Evolutionary conservation across 2,329 filamentous ascomycete species (phyloP).

Genomic region (Corynespora cassiicola): DNA sequence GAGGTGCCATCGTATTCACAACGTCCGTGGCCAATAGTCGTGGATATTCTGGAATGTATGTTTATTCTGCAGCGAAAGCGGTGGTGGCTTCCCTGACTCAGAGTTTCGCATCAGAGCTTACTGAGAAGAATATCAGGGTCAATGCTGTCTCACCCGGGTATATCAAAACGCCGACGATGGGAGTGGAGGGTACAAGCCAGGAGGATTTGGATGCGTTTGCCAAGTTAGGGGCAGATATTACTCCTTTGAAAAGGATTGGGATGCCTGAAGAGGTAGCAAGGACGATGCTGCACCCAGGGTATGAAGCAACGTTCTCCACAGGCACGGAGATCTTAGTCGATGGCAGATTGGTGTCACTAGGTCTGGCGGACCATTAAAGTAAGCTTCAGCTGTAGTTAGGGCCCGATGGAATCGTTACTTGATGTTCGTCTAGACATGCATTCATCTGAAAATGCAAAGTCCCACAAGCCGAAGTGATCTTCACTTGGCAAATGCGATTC

Average conservation of each 20-base stretch:
- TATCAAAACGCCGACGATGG: conserved; percentile 10
- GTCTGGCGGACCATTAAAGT: no score
- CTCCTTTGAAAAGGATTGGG: conserved; percentile 12
- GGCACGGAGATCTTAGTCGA: conserved; percentile 11
- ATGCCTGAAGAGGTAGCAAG: conserved; percentile 6
- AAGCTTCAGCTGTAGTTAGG: no score
- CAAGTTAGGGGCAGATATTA: conserved; percentile 1
- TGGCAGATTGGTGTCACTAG: conserved; percentile 3
- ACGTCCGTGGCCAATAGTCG: conserved; percentile 9
- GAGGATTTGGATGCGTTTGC: conserved; percentile 8
- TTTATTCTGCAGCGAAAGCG: conserved; percentile 92
- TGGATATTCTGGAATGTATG: conserved; percentile 72
- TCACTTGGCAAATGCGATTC: no score
- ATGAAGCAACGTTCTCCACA: conserved; percentile 11
- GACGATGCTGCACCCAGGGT: conserved; percentile 9
- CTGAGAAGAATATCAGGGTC: conserved; percentile 5
- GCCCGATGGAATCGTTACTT: no score
- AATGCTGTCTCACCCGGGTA: conserved; percentile 10
- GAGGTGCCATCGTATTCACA: conserved; percentile 11
- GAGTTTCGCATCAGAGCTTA: conserved; percentile 7
- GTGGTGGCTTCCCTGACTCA: conserved; percentile 73
- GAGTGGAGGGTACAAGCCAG: conserved; percentile 4
- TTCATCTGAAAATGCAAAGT: no score
- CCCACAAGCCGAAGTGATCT: no score
- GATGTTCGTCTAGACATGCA: no score